Base-by-base conservation (phyloP, 1,284 basidiomycete species). In the Ganoderma boninense region DNA sequence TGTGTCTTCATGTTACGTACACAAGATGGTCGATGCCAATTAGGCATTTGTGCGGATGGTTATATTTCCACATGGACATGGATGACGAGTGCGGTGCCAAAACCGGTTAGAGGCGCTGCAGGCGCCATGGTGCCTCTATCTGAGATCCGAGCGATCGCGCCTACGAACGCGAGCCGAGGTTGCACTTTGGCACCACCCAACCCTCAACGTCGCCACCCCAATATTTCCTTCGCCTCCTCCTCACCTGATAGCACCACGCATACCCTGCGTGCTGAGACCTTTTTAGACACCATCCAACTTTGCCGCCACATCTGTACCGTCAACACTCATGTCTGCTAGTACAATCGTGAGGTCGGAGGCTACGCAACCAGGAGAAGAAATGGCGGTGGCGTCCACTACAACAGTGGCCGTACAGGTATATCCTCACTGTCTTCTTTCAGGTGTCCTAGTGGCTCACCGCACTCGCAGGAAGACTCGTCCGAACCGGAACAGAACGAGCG, bases 401-500 rank as follows among this genome's bases (percentile, higher is more conserved):
- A 59, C 66, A 11, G 20, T 61, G 0, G 65, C 57, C 2, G 61
- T 49, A 10, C 44, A 67, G 61, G 66, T 63, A n/a, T n/a, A 13
- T 60, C 26, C 23, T 26, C 43, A 14, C 23, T 29, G 23, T 18
- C 16, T 23, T 11, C 26, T 52, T 13, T 14, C 8, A 10, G 1
- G 8, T 5, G 4, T 54, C 32, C 10, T 18, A 26, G 46, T 29
- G n/a, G 23, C 57, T 69, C 46, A 67, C 7, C 23, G 14, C n/a
- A 14, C 16, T 2, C 32, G 20, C 56, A 74, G 73, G 65, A 70
- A 23, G 69, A 66, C 20, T 35, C 60, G 5, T 23, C 44, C 4
- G 26, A 54, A n/a, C 11, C 42, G 6, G 78, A 77, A 61, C 72
- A 70, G 26, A 66, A 66, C 2, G 81, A 79, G 67, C 70, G 74